Percentiles rank a stretch among this genome's conserved stretches.
phyloP scores from a whole-genome alignment of 352 stramenopile genomes.

The Phytophthora rubi region DNA sequence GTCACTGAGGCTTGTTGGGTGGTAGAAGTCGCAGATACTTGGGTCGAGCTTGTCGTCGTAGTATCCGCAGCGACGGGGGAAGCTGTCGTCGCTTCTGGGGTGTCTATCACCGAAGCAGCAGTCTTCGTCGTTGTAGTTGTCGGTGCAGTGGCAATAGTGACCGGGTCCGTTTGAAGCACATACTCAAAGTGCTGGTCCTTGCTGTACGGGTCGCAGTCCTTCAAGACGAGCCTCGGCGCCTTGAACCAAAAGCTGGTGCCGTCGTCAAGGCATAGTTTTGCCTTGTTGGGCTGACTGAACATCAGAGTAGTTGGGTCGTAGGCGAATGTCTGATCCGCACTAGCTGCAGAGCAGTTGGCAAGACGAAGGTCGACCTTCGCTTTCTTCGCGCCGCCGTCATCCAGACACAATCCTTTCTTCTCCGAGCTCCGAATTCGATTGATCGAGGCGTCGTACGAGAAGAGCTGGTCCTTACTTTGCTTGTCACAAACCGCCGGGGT shows the following conservation, averaged over 20 bases:
- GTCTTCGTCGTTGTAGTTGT: neutral
- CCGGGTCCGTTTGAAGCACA: conserved; percentile 3
- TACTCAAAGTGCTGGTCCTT: conserved; percentile 17
- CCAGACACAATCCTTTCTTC: conserved; percentile 30
- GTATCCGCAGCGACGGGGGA: neutral
- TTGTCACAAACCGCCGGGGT: conserved; percentile 15
- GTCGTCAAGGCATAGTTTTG: conserved; percentile 30
- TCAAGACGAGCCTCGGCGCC: conserved; percentile 5
- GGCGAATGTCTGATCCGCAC: conserved; percentile 26
- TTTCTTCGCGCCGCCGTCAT: conserved; percentile 23
- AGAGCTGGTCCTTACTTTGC: conserved; percentile 13
- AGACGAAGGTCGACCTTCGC: conserved; percentile 11
- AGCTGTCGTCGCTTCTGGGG: neutral
- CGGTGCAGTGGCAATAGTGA: neutral
- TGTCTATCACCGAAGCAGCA: neutral
- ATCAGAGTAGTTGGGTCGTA: conserved; percentile 21
- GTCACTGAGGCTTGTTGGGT: neutral
- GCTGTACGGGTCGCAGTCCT: conserved; percentile 23
- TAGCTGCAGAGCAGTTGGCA: conserved; percentile 15
- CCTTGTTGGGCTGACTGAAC: conserved; percentile 24
- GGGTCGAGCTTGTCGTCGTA: neutral
- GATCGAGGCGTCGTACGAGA: conserved; percentile 4
- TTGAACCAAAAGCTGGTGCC: neutral
- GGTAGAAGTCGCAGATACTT: neutral
- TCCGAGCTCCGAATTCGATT: conserved; percentile 3